phyloP scores from a whole-genome alignment of 208 protist species.

The Endotrypanum monterogeii region DNA sequence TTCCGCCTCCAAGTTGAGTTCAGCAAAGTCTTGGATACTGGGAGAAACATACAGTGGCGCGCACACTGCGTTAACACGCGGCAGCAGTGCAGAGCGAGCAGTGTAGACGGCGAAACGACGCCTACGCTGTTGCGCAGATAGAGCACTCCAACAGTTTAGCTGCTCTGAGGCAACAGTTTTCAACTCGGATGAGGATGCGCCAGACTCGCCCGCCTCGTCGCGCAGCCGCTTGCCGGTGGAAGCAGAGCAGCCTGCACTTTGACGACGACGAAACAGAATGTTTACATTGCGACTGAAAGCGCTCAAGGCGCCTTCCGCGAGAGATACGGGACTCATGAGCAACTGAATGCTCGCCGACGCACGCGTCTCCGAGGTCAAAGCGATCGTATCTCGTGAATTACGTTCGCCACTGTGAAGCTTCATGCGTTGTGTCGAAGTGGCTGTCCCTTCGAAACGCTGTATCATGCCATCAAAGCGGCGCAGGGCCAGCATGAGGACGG shows the following conservation, averaged over 20 bases:
- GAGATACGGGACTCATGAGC: slow-evolving; percentile 34
- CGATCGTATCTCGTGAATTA: not conserved
- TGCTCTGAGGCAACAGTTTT: not conserved
- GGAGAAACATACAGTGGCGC: slow-evolving; percentile 51
- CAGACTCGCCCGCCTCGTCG: slow-evolving; percentile 1
- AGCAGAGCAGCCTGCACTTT: not conserved
- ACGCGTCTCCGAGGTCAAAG: not conserved
- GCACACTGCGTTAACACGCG: slow-evolving; percentile 30
- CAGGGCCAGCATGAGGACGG: slow-evolving; percentile 18
- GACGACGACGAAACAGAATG: slow-evolving; percentile 41
- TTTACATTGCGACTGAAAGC: slow-evolving; percentile 48
- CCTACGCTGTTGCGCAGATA: slow-evolving; percentile 43
- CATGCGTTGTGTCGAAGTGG: not conserved
- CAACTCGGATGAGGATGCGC: not conserved
- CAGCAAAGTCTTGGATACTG: slow-evolving; percentile 47
- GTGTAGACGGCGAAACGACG: slow-evolving; percentile 59
- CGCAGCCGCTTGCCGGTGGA: slow-evolving; percentile 4
- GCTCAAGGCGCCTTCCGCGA: slow-evolving; percentile 44
- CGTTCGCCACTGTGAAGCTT: not conserved
- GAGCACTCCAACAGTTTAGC: slow-evolving; percentile 11
- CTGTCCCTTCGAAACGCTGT: slow-evolving; percentile 11
- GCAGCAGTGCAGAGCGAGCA: slow-evolving; percentile 53
- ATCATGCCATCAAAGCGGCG: slow-evolving; percentile 14
- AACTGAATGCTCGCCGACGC: not conserved
- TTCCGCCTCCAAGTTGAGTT: slow-evolving; percentile 62